phyloP scores from a whole-genome alignment of 2,329 filamentous ascomycete genomes.

The Colletotrichum brevisporum region DNA sequence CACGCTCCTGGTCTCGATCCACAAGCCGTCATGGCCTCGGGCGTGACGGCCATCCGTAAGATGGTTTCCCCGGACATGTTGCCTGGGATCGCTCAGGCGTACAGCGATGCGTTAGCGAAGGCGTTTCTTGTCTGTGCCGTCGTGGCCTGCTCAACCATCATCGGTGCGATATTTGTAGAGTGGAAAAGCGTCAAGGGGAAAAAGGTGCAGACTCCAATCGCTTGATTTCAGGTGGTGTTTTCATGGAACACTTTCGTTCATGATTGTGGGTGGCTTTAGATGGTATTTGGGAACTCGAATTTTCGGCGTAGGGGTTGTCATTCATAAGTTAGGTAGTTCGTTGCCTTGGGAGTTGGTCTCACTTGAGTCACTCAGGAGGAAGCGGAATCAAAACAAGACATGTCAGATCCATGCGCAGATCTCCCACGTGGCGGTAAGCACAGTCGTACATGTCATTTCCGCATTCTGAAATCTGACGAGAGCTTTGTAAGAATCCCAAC shows the following conservation, averaged over 20 bases:
- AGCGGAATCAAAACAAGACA: not conserved
- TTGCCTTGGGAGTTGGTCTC: not conserved
- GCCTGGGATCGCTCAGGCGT: constrained; percentile 54
- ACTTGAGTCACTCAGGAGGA: not conserved
- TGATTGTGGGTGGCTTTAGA: not conserved
- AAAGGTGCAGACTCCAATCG: constrained; percentile 51
- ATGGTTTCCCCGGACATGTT: constrained; percentile 48
- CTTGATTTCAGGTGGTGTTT: not conserved
- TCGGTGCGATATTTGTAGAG: constrained; percentile 61
- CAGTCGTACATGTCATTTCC: not conserved
- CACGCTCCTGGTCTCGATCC: constrained; percentile 54
- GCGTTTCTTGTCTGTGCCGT: constrained; percentile 61
- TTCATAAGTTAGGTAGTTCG: too few relatives aligned
- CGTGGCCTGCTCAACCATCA: constrained; percentile 58
- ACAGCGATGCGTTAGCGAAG: constrained; percentile 60
- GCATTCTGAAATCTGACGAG: not conserved
- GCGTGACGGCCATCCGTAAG: constrained; percentile 55
- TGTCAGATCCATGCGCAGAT: not conserved
- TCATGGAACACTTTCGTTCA: accelerated
- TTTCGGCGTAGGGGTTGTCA: too few relatives aligned
- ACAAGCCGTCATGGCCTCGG: constrained; percentile 48
- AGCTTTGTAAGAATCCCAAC: not conserved
- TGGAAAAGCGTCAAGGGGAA: constrained; percentile 72
- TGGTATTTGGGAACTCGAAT: not conserved
- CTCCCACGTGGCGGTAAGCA: not conserved